Conservation (phyloP, 2,329 filamentous ascomycete genomes). For the Didymella segeticola region DNA sequence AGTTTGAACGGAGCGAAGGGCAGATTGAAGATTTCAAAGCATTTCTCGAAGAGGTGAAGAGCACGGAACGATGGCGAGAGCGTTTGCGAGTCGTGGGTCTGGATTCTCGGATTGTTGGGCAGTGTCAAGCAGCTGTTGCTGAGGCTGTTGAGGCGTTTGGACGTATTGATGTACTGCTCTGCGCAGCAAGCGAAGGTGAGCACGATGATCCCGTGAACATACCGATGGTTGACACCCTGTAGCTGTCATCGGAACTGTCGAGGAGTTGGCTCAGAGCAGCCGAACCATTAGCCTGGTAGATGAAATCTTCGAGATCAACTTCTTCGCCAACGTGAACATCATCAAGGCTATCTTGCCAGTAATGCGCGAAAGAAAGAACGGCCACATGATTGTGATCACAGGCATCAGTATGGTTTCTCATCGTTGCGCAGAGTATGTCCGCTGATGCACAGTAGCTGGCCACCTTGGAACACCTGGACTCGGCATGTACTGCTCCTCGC, state of each 20-base stretch:
- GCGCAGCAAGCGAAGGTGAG: constrained; percentile 83
- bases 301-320: constrained; percentile 93
- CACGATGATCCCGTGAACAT: not conserved
- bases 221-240: constrained; percentile 1
- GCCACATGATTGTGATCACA: constrained; percentile 88
- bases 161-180: constrained; percentile 86
- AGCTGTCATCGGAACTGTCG: constrained; percentile 89
- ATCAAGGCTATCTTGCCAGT: constrained; percentile 86
- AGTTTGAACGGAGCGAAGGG: constrained; percentile 73
- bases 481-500: constrained; percentile 88
- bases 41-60: constrained; percentile 73
- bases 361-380: constrained; percentile 79
- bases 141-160: constrained; percentile 86
- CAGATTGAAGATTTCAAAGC: constrained; percentile 80
- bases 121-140: constrained; percentile 85
- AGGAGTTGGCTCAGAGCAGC: constrained; percentile 79
- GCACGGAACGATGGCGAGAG: constrained; percentile 80
- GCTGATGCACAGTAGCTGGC: constrained; percentile 61
- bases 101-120: constrained; percentile 67
- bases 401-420: constrained; percentile 68
- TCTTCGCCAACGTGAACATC: constrained; percentile 95
- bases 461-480: constrained; percentile 93
- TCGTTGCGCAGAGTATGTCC: not conserved
- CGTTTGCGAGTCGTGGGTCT: constrained; percentile 70
- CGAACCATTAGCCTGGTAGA: constrained; percentile 79